phyloP scores from a whole-genome alignment of 2,329 filamentous ascomycete genomes.

The Colletotrichum camelliae region DNA sequence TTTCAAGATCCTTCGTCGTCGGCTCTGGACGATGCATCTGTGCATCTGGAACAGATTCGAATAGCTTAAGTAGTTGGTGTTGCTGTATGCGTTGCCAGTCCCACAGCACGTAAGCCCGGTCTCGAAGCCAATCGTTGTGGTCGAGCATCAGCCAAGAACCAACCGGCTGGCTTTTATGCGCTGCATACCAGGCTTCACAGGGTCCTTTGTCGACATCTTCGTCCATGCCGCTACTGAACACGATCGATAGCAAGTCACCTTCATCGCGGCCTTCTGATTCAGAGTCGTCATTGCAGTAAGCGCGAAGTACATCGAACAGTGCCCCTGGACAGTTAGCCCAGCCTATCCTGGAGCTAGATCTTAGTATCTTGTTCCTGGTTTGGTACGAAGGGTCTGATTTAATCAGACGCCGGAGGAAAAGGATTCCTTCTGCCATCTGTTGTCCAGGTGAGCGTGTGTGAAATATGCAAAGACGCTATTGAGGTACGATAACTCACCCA shows the following conservation, averaged over 20 bases:
- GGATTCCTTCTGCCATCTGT: neutral
- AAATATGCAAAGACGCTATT: neutral
- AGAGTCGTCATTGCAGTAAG: neutral
- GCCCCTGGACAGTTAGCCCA: neutral
- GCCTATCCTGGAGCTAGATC: neutral
- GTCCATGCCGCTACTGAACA: neutral
- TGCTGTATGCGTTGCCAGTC: neutral
- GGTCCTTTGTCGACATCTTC: neutral
- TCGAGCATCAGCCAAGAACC: neutral
- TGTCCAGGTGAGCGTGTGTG: neutral
- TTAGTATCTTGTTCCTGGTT: neutral
- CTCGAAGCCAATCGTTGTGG: neutral
- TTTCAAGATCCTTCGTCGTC: neutral
- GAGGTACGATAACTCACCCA: neutral
- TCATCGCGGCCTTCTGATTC: neutral
- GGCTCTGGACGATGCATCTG: neutral
- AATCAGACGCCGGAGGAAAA: neutral
- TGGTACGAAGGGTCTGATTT: neutral
- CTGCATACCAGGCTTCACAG: neutral
- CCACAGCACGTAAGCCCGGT: neutral
- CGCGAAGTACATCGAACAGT: neutral
- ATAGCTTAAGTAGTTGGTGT: neutral
- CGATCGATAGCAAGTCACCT: neutral
- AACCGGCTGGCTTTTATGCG: neutral
- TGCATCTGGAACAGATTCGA: neutral